Evolutionary conservation across 1,139 yeast species (phyloP).

Genomic region (Protomyces inouyei): DNA sequence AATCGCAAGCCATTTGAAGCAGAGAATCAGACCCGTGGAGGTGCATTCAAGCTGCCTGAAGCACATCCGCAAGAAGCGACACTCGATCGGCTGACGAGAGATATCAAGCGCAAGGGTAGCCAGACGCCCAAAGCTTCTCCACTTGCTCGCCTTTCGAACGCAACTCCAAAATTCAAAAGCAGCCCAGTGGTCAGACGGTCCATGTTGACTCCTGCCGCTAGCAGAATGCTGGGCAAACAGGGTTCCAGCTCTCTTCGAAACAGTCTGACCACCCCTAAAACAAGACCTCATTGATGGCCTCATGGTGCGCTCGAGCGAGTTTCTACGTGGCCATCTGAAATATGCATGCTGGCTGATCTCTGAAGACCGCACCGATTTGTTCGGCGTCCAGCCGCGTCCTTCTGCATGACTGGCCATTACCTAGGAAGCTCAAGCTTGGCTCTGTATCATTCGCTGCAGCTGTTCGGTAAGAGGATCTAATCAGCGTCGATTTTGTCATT

Average conservation of each 20-base stretch:
- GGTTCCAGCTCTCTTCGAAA: neutral
- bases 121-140: neutral
- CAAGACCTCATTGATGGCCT: too few species aligned
- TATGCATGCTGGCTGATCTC: too few species aligned
- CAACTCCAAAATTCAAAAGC: slow-evolving; percentile 21
- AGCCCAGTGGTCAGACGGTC: slow-evolving; percentile 3
- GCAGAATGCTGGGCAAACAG: neutral
- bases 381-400: too few species aligned
- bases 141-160: neutral
- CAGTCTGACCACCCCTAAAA: neutral
- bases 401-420: too few species aligned
- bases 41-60: slow-evolving; percentile 29
- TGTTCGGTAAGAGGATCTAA: too few species aligned
- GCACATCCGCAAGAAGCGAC: slow-evolving; percentile 30
- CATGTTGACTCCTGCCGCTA: slow-evolving; percentile 18
- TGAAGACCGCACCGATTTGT: too few species aligned
- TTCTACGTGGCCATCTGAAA: too few species aligned
- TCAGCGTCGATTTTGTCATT: too few species aligned
- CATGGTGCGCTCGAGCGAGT: too few species aligned
- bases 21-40: neutral
- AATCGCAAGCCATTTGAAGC: neutral
- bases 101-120: neutral
- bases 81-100: neutral
- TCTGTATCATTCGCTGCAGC: too few species aligned
- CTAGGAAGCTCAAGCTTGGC: too few species aligned